Conservation (phyloP, 73 alveolate genomes). For the Paramecium pentaurelia region DNA sequence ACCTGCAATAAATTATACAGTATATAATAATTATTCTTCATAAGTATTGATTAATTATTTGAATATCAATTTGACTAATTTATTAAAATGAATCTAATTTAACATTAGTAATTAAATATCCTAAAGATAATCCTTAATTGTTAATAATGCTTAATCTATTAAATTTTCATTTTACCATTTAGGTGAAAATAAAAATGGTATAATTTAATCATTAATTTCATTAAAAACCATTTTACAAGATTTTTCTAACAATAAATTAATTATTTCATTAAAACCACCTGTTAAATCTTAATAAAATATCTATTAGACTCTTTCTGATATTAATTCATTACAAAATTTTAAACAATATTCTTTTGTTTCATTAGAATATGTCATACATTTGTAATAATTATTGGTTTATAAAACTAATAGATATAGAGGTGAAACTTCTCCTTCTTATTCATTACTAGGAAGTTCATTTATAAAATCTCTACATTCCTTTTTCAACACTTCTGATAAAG, state of each 20-base stretch:
- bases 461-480: background rate
- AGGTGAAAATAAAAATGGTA: background rate
- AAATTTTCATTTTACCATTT: background rate
- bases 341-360: constrained; percentile 24
- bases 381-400: constrained; percentile 8
- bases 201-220: constrained; percentile 18
- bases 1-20: background rate
- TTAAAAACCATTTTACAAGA: background rate
- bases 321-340: background rate
- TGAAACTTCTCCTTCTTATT: background rate
- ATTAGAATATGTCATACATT: constrained; percentile 39
- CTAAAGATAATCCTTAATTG: background rate
- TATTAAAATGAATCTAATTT: constrained; percentile 27
- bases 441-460: background rate
- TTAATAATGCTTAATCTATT: background rate
- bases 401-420: background rate
- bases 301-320: background rate
- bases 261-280: background rate
- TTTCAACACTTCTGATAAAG: background rate
- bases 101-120: background rate
- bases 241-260: background rate
- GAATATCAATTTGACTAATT: background rate
- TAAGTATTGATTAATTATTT: background rate
- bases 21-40: background rate
- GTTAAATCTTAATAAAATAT: constrained; percentile 5